Evolutionary conservation across 495 filamentous ascomycete species (phyloP).

Genomic region (Xylaria flabelliformis): DNA sequence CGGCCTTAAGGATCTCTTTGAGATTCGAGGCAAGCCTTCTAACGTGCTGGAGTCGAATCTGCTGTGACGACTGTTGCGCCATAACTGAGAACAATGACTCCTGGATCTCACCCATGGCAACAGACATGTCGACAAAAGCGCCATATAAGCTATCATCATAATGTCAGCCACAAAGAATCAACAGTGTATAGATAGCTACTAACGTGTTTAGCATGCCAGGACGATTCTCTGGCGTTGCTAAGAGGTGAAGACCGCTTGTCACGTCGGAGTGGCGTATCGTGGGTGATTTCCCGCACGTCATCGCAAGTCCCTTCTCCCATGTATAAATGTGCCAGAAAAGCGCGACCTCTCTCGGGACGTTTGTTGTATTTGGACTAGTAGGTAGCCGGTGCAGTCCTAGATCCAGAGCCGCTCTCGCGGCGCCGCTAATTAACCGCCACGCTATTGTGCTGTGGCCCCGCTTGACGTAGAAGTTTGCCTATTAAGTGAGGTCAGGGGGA

Average conservation of each 20-base stretch:
- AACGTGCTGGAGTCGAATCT: slow-evolving; percentile 29
- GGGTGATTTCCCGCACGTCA: slow-evolving; percentile 66
- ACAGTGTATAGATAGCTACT: not conserved
- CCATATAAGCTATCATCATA: slow-evolving; percentile 25
- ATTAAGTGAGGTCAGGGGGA: not conserved
- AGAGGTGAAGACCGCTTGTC: slow-evolving; percentile 35
- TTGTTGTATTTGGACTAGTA: slow-evolving; percentile 37
- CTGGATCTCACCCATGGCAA: slow-evolving; percentile 35
- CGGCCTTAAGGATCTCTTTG: slow-evolving; percentile 19
- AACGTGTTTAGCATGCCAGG: slow-evolving; percentile 17
- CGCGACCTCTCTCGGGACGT: slow-evolving; percentile 36
- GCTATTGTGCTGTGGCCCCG: slow-evolving; percentile 37
- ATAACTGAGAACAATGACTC: slow-evolving; percentile 32
- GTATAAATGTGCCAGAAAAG: slow-evolving; percentile 70
- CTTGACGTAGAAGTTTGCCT: slow-evolving; percentile 38
- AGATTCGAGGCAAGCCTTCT: slow-evolving; percentile 28
- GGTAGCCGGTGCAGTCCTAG: slow-evolving; percentile 36
- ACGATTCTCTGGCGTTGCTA: not conserved
- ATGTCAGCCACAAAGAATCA: not conserved
- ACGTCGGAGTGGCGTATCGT: slow-evolving; percentile 70
- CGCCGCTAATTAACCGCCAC: slow-evolving; percentile 33
- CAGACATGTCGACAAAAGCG: slow-evolving; percentile 28
- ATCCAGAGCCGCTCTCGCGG: slow-evolving; percentile 34
- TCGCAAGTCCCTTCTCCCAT: slow-evolving; percentile 62
- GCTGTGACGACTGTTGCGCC: slow-evolving; percentile 28